phyloP scores from a whole-genome alignment of 2,329 filamentous ascomycete species.

The Corynespora cassiicola region DNA sequence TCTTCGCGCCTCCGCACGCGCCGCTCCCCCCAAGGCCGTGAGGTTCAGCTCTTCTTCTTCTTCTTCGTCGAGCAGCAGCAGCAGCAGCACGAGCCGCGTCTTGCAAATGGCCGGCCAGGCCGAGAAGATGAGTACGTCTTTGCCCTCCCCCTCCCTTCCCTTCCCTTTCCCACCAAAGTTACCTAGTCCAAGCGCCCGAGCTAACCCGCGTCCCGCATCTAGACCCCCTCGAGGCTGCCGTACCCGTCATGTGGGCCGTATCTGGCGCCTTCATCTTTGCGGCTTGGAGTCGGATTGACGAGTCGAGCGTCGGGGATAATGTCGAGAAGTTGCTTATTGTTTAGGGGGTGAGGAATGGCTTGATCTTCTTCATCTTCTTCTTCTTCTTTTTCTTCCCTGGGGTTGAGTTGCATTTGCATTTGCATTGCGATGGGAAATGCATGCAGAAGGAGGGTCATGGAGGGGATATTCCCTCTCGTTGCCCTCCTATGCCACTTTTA shows the following conservation, averaged over 20 bases:
- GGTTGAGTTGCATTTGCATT: too few species aligned
- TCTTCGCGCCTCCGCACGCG: slow-evolving; percentile 22
- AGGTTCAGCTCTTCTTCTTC: too few species aligned
- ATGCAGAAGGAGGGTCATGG: too few species aligned
- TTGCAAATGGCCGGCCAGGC: slow-evolving; percentile 37
- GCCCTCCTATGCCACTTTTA: too few species aligned
- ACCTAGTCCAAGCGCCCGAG: too few species aligned
- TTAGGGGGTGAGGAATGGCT: too few species aligned
- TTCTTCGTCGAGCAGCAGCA: slow-evolving; percentile 31
- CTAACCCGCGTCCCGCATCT: neutral
- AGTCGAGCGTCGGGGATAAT: slow-evolving; percentile 26
- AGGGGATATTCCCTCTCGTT: too few species aligned
- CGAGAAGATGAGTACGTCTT: slow-evolving; percentile 35
- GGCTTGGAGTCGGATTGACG: slow-evolving; percentile 38
- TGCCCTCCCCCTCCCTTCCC: neutral
- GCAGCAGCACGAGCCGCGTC: slow-evolving; percentile 30
- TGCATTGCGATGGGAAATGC: too few species aligned
- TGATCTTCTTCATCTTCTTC: too few species aligned
- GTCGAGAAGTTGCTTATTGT: slow-evolving; percentile 32
- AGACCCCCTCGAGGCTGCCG: slow-evolving; percentile 34
- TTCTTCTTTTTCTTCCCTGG: too few species aligned
- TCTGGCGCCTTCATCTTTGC: slow-evolving; percentile 33
- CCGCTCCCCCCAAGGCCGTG: slow-evolving; percentile 22
- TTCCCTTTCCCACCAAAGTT: slow-evolving; percentile 1
- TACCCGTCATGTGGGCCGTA: slow-evolving; percentile 39